These are phyloP conservation scores for Effrenium voratum DNA, from an alignment of 73 alveolate species.

Conservation along the genomic window DNA sequence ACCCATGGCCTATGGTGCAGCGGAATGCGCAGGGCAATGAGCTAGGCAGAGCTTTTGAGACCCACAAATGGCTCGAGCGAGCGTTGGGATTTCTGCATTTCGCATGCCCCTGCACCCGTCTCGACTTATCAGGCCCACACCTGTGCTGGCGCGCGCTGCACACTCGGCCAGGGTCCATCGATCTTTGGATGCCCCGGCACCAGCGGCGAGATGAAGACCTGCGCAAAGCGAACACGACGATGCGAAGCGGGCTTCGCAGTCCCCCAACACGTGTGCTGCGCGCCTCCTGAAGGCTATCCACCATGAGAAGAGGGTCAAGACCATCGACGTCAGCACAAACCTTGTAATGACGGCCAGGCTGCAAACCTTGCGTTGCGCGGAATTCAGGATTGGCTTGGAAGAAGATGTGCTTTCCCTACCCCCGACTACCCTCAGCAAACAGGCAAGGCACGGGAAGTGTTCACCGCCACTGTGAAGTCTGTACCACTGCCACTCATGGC, in stretches of 20 bases:
- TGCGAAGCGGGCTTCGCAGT: neutral
- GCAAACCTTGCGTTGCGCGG: slow-evolving; percentile 16
- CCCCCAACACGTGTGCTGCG: neutral
- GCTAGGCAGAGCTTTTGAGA: no score
- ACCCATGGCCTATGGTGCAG: no score
- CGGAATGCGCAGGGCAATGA: no score
- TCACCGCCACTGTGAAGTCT: neutral
- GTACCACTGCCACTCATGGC: slow-evolving; percentile 20
- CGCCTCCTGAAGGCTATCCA: neutral
- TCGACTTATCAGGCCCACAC: neutral
- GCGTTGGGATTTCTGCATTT: no score
- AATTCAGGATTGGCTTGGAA: no score
- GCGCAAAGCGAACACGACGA: neutral
- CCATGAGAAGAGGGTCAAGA: neutral
- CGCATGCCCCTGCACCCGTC: no score
- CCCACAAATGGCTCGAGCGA: no score
- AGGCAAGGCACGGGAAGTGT: slow-evolving; percentile 12
- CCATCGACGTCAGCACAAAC: slow-evolving; percentile 25
- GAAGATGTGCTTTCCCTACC: no score
- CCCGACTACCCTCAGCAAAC: no score
- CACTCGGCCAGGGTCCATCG: slow-evolving; percentile 38
- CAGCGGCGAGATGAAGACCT: slow-evolving; percentile 18
- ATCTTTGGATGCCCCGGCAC: slow-evolving; percentile 28
- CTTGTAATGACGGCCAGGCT: slow-evolving; percentile 42
- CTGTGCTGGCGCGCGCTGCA: neutral